Evolutionary conservation across 257 asterid genomes (phyloP).

Genomic region (Cruciata laevipes): DNA sequence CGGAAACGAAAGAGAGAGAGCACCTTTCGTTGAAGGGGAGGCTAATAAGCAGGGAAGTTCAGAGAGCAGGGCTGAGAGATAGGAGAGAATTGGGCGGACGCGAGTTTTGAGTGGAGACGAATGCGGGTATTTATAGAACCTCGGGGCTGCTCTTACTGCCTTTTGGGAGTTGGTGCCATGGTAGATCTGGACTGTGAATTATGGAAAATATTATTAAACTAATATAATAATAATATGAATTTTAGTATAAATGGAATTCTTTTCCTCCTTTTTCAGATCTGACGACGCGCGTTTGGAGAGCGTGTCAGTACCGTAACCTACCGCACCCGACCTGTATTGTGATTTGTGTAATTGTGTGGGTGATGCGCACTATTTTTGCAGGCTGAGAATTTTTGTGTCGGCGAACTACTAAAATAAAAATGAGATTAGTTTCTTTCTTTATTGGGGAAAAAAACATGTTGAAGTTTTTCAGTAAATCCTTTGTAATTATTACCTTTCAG

Average conservation of each 20-base stretch:
- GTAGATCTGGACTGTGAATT: conserved; percentile 28
- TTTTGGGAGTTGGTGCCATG: conserved; percentile 21
- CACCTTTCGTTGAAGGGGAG: conserved; percentile 27
- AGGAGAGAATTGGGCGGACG: conserved; percentile 27
- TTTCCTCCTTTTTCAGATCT: neutral
- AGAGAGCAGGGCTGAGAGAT: neutral
- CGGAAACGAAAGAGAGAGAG: conserved; percentile 15
- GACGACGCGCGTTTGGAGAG: conserved; percentile 3
- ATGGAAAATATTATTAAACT: too few species aligned
- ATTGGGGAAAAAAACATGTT: too few species aligned
- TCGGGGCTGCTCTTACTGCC: neutral
- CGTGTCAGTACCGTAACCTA: neutral
- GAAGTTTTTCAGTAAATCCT: too few species aligned
- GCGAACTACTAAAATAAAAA: neutral
- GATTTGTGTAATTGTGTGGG: neutral
- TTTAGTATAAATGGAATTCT: neutral
- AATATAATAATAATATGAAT: too few species aligned
- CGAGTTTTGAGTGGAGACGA: conserved; percentile 23
- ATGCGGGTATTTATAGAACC: conserved; percentile 35
- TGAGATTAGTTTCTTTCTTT: neutral
- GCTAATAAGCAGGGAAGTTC: neutral
- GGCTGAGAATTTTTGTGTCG: neutral
- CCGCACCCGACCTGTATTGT: neutral
- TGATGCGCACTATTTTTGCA: too few species aligned
- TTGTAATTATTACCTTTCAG: too few species aligned